phyloP scores from a whole-genome alignment of 1,284 basidiomycete species.

The Cronartium quercuum region DNA sequence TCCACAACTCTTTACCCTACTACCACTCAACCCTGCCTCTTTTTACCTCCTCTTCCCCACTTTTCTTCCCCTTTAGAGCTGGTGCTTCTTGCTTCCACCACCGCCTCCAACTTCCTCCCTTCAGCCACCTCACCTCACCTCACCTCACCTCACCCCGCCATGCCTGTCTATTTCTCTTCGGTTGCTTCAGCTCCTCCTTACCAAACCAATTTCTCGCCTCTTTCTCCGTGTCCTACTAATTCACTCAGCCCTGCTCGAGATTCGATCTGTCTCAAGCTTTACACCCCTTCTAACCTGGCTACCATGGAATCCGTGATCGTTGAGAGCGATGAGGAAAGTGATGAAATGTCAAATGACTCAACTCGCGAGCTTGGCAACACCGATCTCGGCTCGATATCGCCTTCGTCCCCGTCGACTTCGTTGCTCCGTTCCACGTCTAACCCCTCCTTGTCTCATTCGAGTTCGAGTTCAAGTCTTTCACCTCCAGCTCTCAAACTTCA shows the following conservation, averaged over 20 bases:
- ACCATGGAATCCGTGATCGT: background rate
- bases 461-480: background rate
- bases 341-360: background rate
- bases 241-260: background rate
- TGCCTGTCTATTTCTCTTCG: background rate
- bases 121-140: no score
- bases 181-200: background rate
- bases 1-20: no score
- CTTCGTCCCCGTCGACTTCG: no score
- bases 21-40: no score
- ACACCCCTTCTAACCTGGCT: background rate
- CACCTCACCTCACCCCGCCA: no score
- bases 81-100: no score
- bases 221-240: background rate
- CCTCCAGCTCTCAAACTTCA: background rate
- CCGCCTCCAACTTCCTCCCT: no score
- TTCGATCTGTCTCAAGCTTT: background rate
- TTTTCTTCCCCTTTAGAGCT: no score
- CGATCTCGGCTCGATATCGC: no score
- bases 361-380: no score
- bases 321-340: background rate
- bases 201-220: background rate
- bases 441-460: background rate
- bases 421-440: no score
- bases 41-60: no score